Conservation (phyloP, 768 basidiomycete genomes). For the Lepiota brunneoincarnata region DNA sequence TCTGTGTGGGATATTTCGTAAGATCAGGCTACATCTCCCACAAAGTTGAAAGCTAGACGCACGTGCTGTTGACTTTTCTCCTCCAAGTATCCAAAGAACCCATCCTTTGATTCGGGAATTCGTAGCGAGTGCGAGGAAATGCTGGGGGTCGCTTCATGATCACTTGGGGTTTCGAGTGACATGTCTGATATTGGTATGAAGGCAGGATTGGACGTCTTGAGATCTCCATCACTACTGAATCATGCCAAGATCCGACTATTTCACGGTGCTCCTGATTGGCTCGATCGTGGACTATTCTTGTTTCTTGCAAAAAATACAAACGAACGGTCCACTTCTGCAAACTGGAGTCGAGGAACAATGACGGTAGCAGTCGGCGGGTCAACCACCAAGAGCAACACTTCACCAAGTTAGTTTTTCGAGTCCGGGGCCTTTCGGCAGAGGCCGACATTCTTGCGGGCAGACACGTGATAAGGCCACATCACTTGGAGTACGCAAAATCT, state of each 20-base stretch:
- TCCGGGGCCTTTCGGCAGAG: no score
- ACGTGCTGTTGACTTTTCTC: conserved; percentile 78
- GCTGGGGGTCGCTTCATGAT: conserved; percentile 2
- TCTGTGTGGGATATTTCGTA: conserved; percentile 35
- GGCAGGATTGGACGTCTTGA: background rate
- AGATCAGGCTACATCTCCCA: conserved; percentile 1
- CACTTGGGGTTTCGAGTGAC: background rate
- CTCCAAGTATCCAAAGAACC: conserved; percentile 77
- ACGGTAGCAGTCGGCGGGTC: no score
- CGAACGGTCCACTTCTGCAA: no score
- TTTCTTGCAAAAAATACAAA: no score
- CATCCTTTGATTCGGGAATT: conserved; percentile 60
- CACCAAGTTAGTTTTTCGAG: no score
- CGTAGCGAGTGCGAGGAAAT: conserved; percentile 21
- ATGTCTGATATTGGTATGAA: background rate
- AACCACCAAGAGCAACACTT: no score
- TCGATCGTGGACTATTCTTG: no score
- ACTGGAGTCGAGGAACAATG: no score
- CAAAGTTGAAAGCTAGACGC: conserved; percentile 23
- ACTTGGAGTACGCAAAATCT: no score
- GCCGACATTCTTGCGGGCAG: no score
- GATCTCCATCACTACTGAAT: background rate
- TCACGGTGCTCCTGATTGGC: no score
- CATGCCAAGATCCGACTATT: background rate
- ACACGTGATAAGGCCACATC: no score